Conservation (phyloP, 1,284 basidiomycete genomes). For the Wolfiporia cocos region DNA sequence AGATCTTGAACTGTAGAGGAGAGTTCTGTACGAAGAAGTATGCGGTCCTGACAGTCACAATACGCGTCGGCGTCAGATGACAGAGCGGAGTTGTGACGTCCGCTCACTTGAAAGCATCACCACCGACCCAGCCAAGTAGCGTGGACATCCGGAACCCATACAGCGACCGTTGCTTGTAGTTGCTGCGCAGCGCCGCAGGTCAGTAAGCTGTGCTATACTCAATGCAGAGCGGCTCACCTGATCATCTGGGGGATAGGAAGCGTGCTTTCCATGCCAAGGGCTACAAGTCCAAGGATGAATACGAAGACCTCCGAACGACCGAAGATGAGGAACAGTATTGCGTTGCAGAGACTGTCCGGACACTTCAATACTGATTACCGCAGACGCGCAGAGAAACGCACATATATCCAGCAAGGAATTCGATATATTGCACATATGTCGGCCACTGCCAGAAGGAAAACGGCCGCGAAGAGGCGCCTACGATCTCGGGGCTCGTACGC, state of each 20-base stretch:
- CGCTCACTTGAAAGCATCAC: constrained; percentile 75
- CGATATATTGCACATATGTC: constrained; percentile 70
- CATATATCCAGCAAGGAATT: constrained; percentile 80
- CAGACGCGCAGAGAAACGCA: too few species aligned
- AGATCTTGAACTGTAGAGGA: constrained; percentile 74
- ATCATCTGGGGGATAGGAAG: constrained; percentile 78
- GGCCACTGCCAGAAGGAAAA: constrained; percentile 85
- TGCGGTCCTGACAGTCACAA: constrained; percentile 44
- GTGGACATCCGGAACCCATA: constrained; percentile 84
- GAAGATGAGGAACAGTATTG: constrained; percentile 72
- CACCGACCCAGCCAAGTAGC: constrained; percentile 75
- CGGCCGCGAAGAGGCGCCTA: constrained; percentile 58
- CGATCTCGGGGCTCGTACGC: constrained; percentile 47
- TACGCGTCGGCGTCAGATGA: neutral
- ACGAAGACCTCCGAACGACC: constrained; percentile 61
- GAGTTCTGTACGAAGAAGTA: constrained; percentile 73
- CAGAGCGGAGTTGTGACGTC: constrained; percentile 9
- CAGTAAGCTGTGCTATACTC: too few species aligned
- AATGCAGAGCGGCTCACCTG: constrained; percentile 56
- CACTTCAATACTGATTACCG: too few species aligned
- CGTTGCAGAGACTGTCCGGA: constrained; percentile 50
- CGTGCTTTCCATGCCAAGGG: constrained; percentile 76
- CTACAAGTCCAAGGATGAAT: constrained; percentile 68
- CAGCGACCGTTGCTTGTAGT: constrained; percentile 68
- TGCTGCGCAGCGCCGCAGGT: constrained; percentile 51